phyloP scores from a whole-genome alignment of 257 asterid genomes.

The Verbascum thapsus region DNA sequence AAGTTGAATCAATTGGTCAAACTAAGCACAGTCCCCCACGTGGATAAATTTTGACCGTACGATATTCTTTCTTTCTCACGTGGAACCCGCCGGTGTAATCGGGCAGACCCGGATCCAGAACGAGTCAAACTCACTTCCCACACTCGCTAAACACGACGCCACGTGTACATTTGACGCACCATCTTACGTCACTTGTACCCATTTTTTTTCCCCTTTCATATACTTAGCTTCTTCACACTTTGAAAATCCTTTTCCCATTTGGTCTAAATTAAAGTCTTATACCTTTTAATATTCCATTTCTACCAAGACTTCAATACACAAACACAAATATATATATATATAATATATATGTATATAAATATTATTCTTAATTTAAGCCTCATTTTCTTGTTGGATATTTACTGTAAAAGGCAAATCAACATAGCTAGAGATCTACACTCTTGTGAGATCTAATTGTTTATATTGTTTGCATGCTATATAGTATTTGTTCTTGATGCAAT shows the following conservation, averaged over 20 bases:
- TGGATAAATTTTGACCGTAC: constrained; percentile 32
- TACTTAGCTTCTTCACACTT: constrained; percentile 26
- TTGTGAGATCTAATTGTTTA: background rate
- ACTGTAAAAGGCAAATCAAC: too few species aligned
- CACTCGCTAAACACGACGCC: constrained; percentile 20
- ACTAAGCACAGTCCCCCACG: constrained; percentile 8
- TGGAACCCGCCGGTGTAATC: constrained; percentile 34
- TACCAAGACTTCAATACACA: constrained; percentile 7
- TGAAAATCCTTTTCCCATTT: constrained; percentile 36
- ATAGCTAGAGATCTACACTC: too few species aligned
- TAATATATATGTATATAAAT: background rate
- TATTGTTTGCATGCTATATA: background rate
- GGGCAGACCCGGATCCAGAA: constrained; percentile 32
- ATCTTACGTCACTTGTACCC: constrained; percentile 38
- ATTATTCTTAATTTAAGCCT: too few species aligned
- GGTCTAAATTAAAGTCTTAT: constrained; percentile 33
- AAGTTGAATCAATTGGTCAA: constrained; percentile 34
- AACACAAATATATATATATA: background rate
- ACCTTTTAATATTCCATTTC: background rate
- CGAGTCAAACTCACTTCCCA: constrained; percentile 41
- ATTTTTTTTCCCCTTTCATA: constrained; percentile 25
- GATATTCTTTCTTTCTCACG: constrained; percentile 16
- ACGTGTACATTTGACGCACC: constrained; percentile 41
- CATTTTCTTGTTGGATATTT: background rate
- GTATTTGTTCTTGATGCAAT: background rate